Percentiles rank a stretch among this genome's conserved stretches.
phyloP scores from a whole-genome alignment of 495 filamentous ascomycete species.

The Tuber aestivum region DNA sequence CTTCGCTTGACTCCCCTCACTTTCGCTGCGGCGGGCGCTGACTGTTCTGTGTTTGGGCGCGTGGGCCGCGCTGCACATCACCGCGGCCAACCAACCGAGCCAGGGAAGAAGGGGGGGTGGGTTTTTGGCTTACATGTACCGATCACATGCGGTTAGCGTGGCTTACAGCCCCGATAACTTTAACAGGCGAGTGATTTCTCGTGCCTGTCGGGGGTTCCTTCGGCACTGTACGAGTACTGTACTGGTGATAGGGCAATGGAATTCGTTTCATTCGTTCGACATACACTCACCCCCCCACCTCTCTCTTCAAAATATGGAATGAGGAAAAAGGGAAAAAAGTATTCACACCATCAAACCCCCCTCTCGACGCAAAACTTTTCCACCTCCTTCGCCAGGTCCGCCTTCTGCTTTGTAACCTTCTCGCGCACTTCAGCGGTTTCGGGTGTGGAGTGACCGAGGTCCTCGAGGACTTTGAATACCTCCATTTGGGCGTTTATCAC shows the following conservation, averaged over 20 bases:
- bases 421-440: conserved; percentile 62
- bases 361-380: conserved; percentile 71
- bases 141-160: too few relatives aligned
- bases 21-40: too few relatives aligned
- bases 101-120: too few relatives aligned
- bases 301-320: background rate
- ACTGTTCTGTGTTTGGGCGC: too few relatives aligned
- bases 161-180: too few relatives aligned
- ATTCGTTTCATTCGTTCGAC: background rate
- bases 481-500: conserved; percentile 70
- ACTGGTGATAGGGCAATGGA: too few relatives aligned
- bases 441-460: conserved; percentile 43
- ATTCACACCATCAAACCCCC: conserved; percentile 46
- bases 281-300: background rate
- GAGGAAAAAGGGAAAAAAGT: background rate
- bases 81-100: too few relatives aligned
- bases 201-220: background rate
- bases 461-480: conserved; percentile 52
- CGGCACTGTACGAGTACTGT: too few relatives aligned
- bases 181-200: background rate
- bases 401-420: conserved; percentile 58
- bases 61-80: too few relatives aligned
- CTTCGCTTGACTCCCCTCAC: too few relatives aligned
- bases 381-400: conserved; percentile 70
- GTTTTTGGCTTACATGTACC: too few relatives aligned